These are phyloP conservation scores for Haplosporangium sp. DNA, from an alignment of 371 early-diverging fungal species.

Conservation along the genomic window DNA sequence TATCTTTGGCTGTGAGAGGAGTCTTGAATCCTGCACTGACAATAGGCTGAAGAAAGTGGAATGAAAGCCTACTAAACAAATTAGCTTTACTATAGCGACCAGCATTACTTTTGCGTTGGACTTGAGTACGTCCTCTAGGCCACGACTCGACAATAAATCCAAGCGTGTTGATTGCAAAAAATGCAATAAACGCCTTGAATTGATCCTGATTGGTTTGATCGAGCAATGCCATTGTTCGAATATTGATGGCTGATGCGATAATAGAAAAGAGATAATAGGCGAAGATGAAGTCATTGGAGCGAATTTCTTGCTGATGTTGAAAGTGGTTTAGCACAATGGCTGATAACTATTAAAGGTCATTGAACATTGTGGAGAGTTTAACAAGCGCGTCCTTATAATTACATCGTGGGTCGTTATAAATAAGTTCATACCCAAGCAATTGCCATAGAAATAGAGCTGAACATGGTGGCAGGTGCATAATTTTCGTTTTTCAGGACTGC, in stretches of 20 bases:
- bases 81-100: constrained; percentile 46
- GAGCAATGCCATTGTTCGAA: constrained; percentile 47
- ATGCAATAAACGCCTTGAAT: constrained; percentile 44
- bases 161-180: constrained; percentile 38
- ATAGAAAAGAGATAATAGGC: constrained; percentile 31
- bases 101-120: constrained; percentile 25
- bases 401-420: too few relatives aligned
- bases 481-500: constrained; percentile 28
- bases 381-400: too few relatives aligned
- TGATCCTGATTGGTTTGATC: constrained; percentile 34
- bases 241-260: constrained; percentile 48
- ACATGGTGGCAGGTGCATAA: constrained; percentile 49
- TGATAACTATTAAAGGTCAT: constrained; percentile 8
- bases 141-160: constrained; percentile 44
- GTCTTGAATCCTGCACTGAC: constrained; percentile 33
- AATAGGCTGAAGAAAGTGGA: constrained; percentile 48
- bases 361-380: too few relatives aligned
- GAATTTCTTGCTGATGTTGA: constrained; percentile 43
- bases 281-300: constrained; percentile 45
- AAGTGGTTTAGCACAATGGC: constrained; percentile 38
- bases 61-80: constrained; percentile 36
- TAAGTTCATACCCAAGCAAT: constrained; percentile 43
- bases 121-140: constrained; percentile 43
- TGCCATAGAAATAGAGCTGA: constrained; percentile 40
- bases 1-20: constrained; percentile 44